Evolutionary conservation across 192 early-diverging fungal genomes (phyloP).

Genomic region (Coemansia sp.): DNA sequence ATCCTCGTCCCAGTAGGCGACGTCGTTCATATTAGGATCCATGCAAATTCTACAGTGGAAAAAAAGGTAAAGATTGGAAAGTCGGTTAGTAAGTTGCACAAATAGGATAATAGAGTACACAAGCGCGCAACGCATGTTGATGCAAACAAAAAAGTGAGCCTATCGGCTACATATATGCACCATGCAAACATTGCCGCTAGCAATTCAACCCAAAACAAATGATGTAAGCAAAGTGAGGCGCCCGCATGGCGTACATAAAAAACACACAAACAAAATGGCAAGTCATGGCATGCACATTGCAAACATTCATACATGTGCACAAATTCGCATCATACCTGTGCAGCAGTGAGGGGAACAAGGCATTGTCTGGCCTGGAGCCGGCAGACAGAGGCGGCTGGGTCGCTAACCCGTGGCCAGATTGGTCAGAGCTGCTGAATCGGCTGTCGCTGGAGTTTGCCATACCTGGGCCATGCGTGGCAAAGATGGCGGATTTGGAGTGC

Average conservation of each 20-base stretch:
- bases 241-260: not conserved
- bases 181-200: not conserved
- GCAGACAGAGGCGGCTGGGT: slow-evolving; percentile 16
- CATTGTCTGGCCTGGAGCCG: slow-evolving; percentile 24
- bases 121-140: not conserved
- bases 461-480: slow-evolving; percentile 4
- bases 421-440: slow-evolving; percentile 38
- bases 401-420: slow-evolving; percentile 26
- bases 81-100: slow-evolving; percentile 6
- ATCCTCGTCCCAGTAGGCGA: slow-evolving; percentile 47
- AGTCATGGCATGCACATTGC: not conserved
- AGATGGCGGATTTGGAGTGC: slow-evolving; percentile 23
- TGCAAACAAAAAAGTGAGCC: not conserved
- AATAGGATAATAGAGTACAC: not conserved
- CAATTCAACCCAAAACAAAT: slow-evolving; percentile 12
- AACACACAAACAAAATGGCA: slow-evolving; percentile 11
- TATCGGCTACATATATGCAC: not conserved
- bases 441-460: slow-evolving; percentile 21
- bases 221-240: not conserved
- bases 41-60: slow-evolving; percentile 35
- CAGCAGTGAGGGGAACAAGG: slow-evolving; percentile 47
- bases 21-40: slow-evolving; percentile 18
- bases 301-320: slow-evolving; percentile 3
- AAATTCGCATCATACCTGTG: slow-evolving; percentile 40
- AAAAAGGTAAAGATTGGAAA: not conserved